These are phyloP conservation scores for Pythium coloratum DNA, from an alignment of 352 stramenopile genomes.

Conservation along the genomic window DNA sequence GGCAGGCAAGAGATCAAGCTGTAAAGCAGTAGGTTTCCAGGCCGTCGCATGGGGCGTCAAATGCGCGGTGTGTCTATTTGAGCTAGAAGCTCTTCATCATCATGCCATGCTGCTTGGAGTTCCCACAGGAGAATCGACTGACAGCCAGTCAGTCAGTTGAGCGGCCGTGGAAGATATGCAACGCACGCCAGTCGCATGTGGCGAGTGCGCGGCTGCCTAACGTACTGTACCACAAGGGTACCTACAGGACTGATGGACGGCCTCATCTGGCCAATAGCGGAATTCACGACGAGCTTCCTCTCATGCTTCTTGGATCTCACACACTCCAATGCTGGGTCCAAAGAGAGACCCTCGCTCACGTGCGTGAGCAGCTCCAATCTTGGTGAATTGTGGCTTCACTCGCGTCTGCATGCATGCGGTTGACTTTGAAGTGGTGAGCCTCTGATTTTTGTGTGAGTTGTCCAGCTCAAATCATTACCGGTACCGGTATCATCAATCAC, in stretches of 20 bases:
- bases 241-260: background rate
- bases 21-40: background rate
- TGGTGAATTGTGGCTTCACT: background rate
- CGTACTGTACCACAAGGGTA: background rate
- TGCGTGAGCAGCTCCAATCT: background rate
- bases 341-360: background rate
- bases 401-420: background rate
- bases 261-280: background rate
- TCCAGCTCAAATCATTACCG: too few species aligned
- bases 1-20: too few species aligned
- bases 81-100: background rate
- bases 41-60: background rate
- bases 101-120: background rate
- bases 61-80: background rate
- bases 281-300: background rate
- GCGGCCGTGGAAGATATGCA: background rate
- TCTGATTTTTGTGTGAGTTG: background rate
- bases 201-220: background rate
- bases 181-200: constrained; percentile 3
- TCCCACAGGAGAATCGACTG: background rate
- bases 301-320: background rate
- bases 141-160: background rate
- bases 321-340: background rate
- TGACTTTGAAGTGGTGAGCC: background rate
- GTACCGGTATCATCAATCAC: background rate